A percentile compares a stretch with the other conserved stretches of the same genome.
These are phyloP conservation scores for Trametes coccinea DNA, from an alignment of 768 basidiomycete species.

Conservation along the genomic window DNA sequence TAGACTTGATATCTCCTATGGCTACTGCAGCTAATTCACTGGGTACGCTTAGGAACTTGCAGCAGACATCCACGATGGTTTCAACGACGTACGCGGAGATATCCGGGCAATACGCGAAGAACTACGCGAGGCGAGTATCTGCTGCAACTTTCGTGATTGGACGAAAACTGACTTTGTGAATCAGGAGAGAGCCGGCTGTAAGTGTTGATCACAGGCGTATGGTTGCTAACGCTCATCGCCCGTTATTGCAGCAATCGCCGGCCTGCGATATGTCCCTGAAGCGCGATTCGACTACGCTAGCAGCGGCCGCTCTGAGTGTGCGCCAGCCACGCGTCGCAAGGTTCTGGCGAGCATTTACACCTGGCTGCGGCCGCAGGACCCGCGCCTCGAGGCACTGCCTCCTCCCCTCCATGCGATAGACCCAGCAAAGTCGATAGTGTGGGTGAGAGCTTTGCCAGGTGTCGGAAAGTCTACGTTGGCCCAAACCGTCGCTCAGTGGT, in stretches of 20 bases:
- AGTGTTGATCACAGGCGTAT: no score
- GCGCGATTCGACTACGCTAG: neutral
- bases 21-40: neutral
- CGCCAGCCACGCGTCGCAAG: neutral
- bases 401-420: neutral
- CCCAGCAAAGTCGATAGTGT: neutral
- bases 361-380: neutral
- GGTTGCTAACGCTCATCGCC: neutral
- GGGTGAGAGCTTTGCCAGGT: conserved; percentile 17
- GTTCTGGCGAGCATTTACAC: neutral
- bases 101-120: neutral
- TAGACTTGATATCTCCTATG: neutral
- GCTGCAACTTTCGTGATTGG: no score
- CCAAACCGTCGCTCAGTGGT: conserved; percentile 4
- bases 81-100: neutral
- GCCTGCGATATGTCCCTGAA: neutral
- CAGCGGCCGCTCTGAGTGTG: neutral
- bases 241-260: neutral
- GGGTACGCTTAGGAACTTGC: neutral
- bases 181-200: no score
- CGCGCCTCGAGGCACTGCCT: neutral
- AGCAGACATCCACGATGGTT: neutral
- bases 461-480: conserved; percentile 18
- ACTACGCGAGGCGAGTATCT: neutral
- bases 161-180: no score